Evolutionary conservation across 441 rosid species (phyloP).

Genomic region (Mallotus repandus): DNA sequence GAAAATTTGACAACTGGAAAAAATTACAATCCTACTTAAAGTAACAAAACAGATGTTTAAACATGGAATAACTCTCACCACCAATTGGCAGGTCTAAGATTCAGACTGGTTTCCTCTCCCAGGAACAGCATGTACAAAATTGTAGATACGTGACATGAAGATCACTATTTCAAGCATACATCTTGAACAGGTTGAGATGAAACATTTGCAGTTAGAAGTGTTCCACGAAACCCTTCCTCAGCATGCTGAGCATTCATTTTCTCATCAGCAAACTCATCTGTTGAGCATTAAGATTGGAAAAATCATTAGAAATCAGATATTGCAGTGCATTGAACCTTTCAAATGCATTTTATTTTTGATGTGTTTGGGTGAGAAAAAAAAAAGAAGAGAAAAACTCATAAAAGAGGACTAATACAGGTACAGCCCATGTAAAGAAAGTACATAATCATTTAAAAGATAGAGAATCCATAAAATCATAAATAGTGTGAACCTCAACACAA

Average conservation of each 20-base stretch:
- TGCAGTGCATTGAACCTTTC: neutral
- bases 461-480: neutral
- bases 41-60: neutral
- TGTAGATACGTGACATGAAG: slow-evolving; percentile 6
- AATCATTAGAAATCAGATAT: slow-evolving; percentile 1
- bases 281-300: slow-evolving; percentile 25
- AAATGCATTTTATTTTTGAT: neutral
- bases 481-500: neutral
- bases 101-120: slow-evolving; percentile 6
- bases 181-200: slow-evolving; percentile 19
- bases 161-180: slow-evolving; percentile 14
- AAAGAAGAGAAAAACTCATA: neutral
- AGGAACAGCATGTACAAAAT: slow-evolving; percentile 11
- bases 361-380: neutral
- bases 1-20: neutral
- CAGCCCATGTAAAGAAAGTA: neutral
- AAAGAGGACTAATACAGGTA: neutral
- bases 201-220: slow-evolving; percentile 17
- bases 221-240: slow-evolving; percentile 92
- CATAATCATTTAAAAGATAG: too few relatives aligned
- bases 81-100: slow-evolving; percentile 6
- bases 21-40: neutral
- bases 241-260: slow-evolving; percentile 53
- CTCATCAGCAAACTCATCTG: slow-evolving; percentile 86
- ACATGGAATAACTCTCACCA: slow-evolving; percentile 1